Evolutionary conservation across 768 basidiomycete species (phyloP).

Genomic region (Hemileccinum impolitum): DNA sequence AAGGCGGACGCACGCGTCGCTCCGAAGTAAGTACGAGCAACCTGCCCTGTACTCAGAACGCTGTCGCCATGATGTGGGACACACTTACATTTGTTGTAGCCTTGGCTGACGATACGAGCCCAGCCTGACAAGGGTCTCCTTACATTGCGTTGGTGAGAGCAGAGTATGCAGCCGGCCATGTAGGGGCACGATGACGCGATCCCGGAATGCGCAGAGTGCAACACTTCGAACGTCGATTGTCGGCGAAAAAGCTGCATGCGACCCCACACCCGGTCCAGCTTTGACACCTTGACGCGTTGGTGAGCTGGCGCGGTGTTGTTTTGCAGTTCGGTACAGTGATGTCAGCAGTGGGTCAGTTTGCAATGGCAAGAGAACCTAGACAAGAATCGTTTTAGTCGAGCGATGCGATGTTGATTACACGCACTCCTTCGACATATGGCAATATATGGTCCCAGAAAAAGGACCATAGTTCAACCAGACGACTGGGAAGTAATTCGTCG

Average conservation of each 20-base stretch:
- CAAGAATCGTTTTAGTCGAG: constrained; percentile 22
- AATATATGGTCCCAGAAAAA: constrained; percentile 93
- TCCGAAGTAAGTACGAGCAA: constrained; percentile 74
- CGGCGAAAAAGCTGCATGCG: constrained; percentile 34
- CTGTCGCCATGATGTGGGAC: not conserved
- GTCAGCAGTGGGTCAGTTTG: constrained; percentile 63
- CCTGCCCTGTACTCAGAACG: constrained; percentile 36
- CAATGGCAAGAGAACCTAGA: constrained; percentile 55
- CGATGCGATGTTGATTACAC: constrained; percentile 22
- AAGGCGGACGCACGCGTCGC: constrained; percentile 50
- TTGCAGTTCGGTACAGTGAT: constrained; percentile 63
- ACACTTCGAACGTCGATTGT: constrained; percentile 79
- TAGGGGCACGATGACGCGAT: constrained; percentile 71
- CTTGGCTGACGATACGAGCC: constrained; percentile 61
- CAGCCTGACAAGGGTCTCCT: constrained; percentile 55
- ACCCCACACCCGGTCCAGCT: constrained; percentile 27
- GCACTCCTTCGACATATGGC: constrained; percentile 83
- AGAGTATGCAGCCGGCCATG: constrained; percentile 52
- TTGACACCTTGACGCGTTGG: constrained; percentile 50
- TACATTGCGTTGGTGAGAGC: constrained; percentile 49
- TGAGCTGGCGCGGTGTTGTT: constrained; percentile 50
- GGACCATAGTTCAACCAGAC: constrained; percentile 85
- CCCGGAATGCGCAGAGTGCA: constrained; percentile 77
- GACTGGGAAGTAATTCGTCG: constrained; percentile 70
- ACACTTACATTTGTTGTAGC: constrained; percentile 73